Evolutionary conservation across 2,329 filamentous ascomycete genomes (phyloP), one percentile per base, ranked within the genome.

Genomic region (Rhinocladiella similis): DNA sequence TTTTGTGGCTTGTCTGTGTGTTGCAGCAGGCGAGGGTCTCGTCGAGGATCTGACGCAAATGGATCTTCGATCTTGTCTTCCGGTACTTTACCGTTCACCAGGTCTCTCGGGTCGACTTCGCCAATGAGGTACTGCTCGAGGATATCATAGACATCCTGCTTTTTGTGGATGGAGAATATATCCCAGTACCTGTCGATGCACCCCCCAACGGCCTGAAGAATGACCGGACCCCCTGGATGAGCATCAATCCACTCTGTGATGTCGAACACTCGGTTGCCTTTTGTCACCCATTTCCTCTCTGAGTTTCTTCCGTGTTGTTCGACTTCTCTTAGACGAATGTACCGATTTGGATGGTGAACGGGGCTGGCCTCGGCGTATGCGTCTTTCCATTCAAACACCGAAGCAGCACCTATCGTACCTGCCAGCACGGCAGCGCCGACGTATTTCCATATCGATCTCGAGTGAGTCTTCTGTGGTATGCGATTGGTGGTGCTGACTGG

Each of bases 111-210:
- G 60, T 88, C 80, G 2, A 89, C 77, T 46, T 79, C 80, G 25
- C 86, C 86, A 46, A 89, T 84, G 22, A 80, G 73, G 65, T 85
- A 89, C 62, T 84, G 79, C n/a, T 83, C 77, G 0, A 89, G 74
- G 39, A 88, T 85, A 49, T 87, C 83, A 57, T 80, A 79, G 5
- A 88, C 84, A 57, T 88, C 82, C 41, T 82, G 76, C 16, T 80
- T 78, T 67, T 88, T 85, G 73, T 89, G 86, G 56, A 88, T 88
- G 46, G 80, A 77, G 67, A 89, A 89, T 51, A 89, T 86, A 57
- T 87, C 76, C 86, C 86, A 89, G 70, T 87, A 88, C 0, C 82
- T 80, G 50, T 89, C 85, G 48, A 89, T 81, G 53, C 80, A 81
- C 36, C 82, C 80, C 3, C 86, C 86, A 1, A 83, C 84, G 1